A percentile compares a stretch with the other conserved stretches of the same genome.
phyloP scores from a whole-genome alignment of 768 basidiomycete species.

The Paxillus involutus region DNA sequence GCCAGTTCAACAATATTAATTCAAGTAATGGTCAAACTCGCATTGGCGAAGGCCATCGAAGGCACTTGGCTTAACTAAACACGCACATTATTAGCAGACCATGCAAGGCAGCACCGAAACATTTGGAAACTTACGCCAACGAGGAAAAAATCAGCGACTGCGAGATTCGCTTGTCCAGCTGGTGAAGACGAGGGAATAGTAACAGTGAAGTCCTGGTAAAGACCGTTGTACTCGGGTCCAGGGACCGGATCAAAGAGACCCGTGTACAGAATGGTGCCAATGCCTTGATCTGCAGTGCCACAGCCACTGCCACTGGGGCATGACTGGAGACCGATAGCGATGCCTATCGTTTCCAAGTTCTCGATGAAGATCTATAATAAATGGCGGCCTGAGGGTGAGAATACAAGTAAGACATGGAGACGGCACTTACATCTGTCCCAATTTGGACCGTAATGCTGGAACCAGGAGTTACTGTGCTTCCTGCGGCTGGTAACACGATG shows the following conservation, averaged over 20 bases:
- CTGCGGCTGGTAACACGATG: conserved; percentile 10
- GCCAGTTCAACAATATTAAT: not conserved
- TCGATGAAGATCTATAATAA: conserved; percentile 32
- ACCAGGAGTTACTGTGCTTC: conserved; percentile 37
- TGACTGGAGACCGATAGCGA: conserved; percentile 38
- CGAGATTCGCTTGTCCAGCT: conserved; percentile 32
- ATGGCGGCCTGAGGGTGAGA: not conserved
- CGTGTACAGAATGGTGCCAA: conserved; percentile 41
- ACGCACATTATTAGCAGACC: not conserved
- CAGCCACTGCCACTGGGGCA: conserved; percentile 27
- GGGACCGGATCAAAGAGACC: conserved; percentile 39
- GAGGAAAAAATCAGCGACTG: conserved; percentile 32
- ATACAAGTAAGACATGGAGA: not conserved
- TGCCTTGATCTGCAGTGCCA: conserved; percentile 18
- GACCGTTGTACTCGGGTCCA: conserved; percentile 21
- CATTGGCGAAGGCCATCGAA: not conserved
- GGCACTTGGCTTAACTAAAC: not conserved
- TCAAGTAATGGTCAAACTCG: not conserved
- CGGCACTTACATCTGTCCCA: conserved; percentile 39
- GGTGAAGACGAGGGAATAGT: conserved; percentile 30
- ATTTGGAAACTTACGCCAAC: conserved; percentile 31
- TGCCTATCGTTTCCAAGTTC: conserved; percentile 35
- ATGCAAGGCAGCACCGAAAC: not conserved
- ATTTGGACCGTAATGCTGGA: conserved; percentile 39
- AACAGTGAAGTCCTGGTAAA: conserved; percentile 41